Evolutionary conservation across 257 asterid genomes (phyloP), one percentile per base, ranked within the genome.

Genomic region (Solanum ossicruentum): DNA sequence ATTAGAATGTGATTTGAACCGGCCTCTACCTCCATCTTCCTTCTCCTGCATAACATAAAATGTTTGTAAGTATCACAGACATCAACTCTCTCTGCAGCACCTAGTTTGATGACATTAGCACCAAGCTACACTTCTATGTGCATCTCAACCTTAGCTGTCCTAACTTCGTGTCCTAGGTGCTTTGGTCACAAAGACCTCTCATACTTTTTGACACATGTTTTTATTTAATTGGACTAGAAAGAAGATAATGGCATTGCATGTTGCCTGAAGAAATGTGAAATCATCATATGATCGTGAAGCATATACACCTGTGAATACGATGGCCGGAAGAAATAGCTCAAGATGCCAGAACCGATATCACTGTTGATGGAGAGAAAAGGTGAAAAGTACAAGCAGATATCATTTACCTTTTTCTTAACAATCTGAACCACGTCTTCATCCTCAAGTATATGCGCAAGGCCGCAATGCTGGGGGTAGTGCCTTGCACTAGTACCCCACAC

Each of bases 401-500:
- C 55, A 7, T 8, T 56, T 91, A 95, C 99, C 99, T 97, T 95
- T 88, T 97, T 95, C 99, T 97, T 97, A 66, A 97, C 98, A 57
- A 97, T 92, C 89, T 97, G 99, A 60, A 97, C 99, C 6, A 97
- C 98, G 80, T 97, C 99, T 93, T 97, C 99, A 20, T 97, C 99
- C 83, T 91, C 92, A 85, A 97, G 98, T 81, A n/a, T 3, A 67
- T 97, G 99, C 65, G 94, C 85, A 63, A 97, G 97, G 84, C 99
- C 99, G 83, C 99, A 97, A 86, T 97, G 97, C 84, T 97, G 99
- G 65, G 99, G 98, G 86, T 88, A 91, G 88, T 97, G 99, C 89
- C 99, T 97, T 77, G 99, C 97, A 85, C 99, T 95, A 77, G 77
- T 91, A 84, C 99, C 99, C 99, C 99, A 97, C 84, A 93, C 99